Conservation (phyloP, 371 early-diverging fungal species). For the Mucor sp. region DNA sequence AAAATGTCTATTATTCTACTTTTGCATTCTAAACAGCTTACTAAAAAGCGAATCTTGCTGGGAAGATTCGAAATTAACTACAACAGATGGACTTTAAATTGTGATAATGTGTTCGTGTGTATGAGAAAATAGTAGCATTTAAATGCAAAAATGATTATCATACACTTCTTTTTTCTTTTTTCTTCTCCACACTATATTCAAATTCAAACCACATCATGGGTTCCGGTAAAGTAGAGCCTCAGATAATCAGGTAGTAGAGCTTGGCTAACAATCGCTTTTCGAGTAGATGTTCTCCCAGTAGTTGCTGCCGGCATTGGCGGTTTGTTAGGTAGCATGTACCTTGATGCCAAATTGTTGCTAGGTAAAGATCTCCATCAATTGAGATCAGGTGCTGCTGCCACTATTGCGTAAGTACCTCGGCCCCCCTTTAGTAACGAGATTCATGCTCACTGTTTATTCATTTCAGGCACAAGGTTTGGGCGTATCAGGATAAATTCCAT, state of each 20-base stretch:
- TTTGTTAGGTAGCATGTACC: conserved; percentile 33
- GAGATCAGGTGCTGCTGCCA: conserved; percentile 9
- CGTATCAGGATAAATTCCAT: conserved; percentile 23
- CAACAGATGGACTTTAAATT: not conserved
- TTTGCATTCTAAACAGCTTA: not conserved
- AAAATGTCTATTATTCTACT: not conserved
- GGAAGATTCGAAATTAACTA: not conserved
- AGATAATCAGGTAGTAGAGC: not conserved
- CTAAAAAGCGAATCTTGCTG: not conserved
- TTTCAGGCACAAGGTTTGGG: conserved; percentile 17
- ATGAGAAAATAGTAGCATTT: not conserved
- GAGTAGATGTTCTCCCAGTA: conserved; percentile 14
- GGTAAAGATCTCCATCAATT: conserved; percentile 30
- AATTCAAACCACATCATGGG: not conserved
- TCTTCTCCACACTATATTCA: not conserved
- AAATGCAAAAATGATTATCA: not conserved
- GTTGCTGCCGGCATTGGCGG: conserved; percentile 26
- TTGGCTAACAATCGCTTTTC: not conserved
- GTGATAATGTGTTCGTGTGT: not conserved
- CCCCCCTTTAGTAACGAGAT: not conserved
- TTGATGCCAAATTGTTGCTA: conserved; percentile 27
- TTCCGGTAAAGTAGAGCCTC: not conserved
- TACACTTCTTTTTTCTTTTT: not conserved
- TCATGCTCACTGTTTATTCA: not conserved
- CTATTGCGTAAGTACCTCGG: conserved; percentile 10